Evolutionary conservation across 306 rosid species (phyloP), one percentile per base, ranked within the genome.

Genomic region (Abrus precatorius): DNA sequence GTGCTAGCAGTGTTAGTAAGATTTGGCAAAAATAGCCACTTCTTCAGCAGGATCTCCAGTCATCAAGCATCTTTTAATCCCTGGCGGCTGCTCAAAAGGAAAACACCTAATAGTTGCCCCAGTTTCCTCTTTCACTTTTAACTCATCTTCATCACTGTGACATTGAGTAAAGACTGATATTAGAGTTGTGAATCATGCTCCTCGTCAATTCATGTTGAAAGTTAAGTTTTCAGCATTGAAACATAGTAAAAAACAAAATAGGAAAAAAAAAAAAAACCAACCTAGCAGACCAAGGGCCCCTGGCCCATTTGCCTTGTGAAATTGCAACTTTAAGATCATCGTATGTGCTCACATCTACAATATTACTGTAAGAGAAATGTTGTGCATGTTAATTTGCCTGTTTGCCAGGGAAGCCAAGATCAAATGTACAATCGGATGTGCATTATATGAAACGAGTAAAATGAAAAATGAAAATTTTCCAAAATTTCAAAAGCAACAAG

Each of bases 241-340:
- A 72, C 33, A 45, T 20, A 55, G 2, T 32, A 30, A 72, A 45
- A 30, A 32, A 48, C 60, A 80, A 75, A 28, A 29, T 3, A 4
- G 32, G 64, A 13, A 57, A 12, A 2, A 2, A 38, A 20, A 20
- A 20, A 20, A 41, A 62, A n/a, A 12, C 60, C 70, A 88, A 95
- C 99, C 97, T 90, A 55, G 99, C 99, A 40, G 99, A 95, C 99
- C 99, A 95, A 52, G 98, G 98, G 69, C 97, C 98, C 85, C 98
- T 89, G 56, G 99, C 99, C 99, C 99, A 95, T 91, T 91, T 94
- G 13, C 99, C 99, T 84, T 89, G 84, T 38, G 95, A 85, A 78
- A 95, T 90, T 45, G 94, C 99, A 9, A 41, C 88, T 90, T 93
- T 93, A 83, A 95, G 99, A 81, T 95, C 99, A 80, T 89, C 86